Conservation (phyloP, 257 asterid species). For the Solanum pinnatisectum region DNA sequence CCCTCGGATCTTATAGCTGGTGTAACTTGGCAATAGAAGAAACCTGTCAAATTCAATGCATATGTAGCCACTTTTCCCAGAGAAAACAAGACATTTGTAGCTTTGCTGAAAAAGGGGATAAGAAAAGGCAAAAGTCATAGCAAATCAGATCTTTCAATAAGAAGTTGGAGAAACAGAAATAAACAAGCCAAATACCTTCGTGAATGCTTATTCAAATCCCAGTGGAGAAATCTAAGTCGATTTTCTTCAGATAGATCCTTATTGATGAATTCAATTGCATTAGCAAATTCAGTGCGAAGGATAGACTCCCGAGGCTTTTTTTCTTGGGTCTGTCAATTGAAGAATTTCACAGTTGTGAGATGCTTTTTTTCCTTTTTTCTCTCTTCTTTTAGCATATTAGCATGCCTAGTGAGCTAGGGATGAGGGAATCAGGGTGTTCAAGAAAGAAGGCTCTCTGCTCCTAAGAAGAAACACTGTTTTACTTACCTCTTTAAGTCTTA, state of each 20-base stretch:
- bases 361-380: background rate
- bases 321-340: slow-evolving; percentile 64
- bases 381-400: background rate
- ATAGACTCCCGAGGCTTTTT: slow-evolving; percentile 93
- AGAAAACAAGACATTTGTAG: slow-evolving; percentile 67
- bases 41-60: slow-evolving; percentile 81
- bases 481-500: background rate
- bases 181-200: slow-evolving; percentile 46
- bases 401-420: background rate
- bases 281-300: slow-evolving; percentile 83
- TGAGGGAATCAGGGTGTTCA: background rate
- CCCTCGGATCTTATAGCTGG: slow-evolving; percentile 42
- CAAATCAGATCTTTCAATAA: slow-evolving; percentile 12
- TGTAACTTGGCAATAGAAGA: slow-evolving; percentile 72
- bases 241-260: slow-evolving; percentile 72
- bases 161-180: slow-evolving; percentile 8
- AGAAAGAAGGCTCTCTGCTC: background rate
- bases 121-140: background rate
- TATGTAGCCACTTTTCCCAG: slow-evolving; percentile 90
- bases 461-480: background rate
- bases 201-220: slow-evolving; percentile 95
- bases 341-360: slow-evolving; percentile 8
- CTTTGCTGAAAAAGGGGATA: slow-evolving; percentile 52
- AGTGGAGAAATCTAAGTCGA: slow-evolving; percentile 87
- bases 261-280: slow-evolving; percentile 81